phyloP scores from a whole-genome alignment of 306 rosid genomes.

The Gastrolobium bilobum region DNA sequence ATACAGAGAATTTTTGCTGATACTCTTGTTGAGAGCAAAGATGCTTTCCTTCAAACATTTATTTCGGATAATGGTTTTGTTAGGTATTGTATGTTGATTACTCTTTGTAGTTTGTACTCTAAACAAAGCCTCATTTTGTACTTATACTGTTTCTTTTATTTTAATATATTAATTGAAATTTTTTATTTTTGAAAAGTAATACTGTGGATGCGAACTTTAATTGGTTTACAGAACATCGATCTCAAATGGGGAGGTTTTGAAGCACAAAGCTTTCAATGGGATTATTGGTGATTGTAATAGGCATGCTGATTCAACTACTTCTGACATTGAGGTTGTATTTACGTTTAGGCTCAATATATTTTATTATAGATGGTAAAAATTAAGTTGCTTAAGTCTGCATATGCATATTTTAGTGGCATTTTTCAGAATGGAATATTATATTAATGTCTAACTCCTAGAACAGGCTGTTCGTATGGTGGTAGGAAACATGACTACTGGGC shows the following conservation, averaged over 20 bases:
- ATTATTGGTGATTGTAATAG: constrained; percentile 40
- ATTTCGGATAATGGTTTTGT: constrained; percentile 59
- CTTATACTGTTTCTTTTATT: background rate
- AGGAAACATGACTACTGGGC: constrained; percentile 82
- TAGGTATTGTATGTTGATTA: constrained; percentile 51
- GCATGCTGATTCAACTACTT: constrained; percentile 45
- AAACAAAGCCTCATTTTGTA: background rate
- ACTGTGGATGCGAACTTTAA: background rate
- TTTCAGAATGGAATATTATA: constrained; percentile 29
- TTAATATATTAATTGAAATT: background rate
- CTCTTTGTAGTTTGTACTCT: background rate
- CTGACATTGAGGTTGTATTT: constrained; percentile 66
- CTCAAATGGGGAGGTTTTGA: constrained; percentile 58
- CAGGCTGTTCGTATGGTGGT: constrained; percentile 85
- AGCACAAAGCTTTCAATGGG: constrained; percentile 54
- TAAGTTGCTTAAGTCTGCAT: constrained; percentile 15
- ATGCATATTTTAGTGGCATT: constrained; percentile 6
- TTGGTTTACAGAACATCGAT: constrained; percentile 58
- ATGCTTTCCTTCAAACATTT: constrained; percentile 75
- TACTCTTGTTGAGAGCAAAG: constrained; percentile 85
- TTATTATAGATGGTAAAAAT: background rate
- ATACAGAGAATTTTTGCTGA: constrained; percentile 82
- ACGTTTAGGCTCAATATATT: constrained; percentile 10
- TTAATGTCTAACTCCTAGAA: constrained; percentile 35
- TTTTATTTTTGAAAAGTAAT: background rate